These are phyloP conservation scores for Purpureocillium takamizusanense DNA, from an alignment of 2,329 filamentous ascomycete species.

Conservation along the genomic window DNA sequence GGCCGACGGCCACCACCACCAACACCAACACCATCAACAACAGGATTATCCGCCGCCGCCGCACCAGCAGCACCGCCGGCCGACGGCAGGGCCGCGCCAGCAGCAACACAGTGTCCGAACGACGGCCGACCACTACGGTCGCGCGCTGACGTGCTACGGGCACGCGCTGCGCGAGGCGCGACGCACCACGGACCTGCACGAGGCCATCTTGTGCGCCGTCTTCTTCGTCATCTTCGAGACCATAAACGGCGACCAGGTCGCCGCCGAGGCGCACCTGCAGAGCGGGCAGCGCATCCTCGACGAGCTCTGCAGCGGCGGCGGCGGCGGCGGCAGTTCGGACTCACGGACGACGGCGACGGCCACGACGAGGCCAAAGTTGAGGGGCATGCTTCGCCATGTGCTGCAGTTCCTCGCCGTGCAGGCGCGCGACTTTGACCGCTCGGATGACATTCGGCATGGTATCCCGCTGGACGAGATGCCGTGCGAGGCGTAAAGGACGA, in stretches of 20 bases:
- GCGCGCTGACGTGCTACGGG: conserved; percentile 23
- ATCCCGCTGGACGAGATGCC: conserved; percentile 2
- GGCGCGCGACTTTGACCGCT: conserved; percentile 3
- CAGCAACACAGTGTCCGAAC: not conserved
- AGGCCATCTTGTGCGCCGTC: conserved; percentile 24
- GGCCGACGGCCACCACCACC: conserved; percentile 1
- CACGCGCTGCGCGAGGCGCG: conserved; percentile 19
- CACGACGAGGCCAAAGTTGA: conserved; percentile 3
- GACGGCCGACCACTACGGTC: conserved; percentile 16
- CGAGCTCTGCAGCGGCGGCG: conserved; percentile 14
- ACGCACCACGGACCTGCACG: conserved; percentile 11
- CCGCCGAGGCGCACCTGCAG: conserved; percentile 24
- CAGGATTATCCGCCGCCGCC: too few species aligned
- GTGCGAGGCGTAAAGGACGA: too few species aligned
- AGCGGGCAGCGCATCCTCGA: conserved; percentile 27
- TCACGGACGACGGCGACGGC: not conserved
- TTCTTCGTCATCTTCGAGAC: conserved; percentile 28
- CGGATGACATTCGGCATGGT: not conserved
- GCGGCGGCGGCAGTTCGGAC: too few species aligned
- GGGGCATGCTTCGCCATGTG: conserved; percentile 9
- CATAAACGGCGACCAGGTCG: conserved; percentile 24
- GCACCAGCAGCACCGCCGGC: too few species aligned
- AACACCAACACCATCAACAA: not conserved
- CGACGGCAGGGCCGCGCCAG: too few species aligned
- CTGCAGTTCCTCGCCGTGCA: conserved; percentile 13